Conservation (phyloP, 805 yeast species). For the Candida saitoana region DNA sequence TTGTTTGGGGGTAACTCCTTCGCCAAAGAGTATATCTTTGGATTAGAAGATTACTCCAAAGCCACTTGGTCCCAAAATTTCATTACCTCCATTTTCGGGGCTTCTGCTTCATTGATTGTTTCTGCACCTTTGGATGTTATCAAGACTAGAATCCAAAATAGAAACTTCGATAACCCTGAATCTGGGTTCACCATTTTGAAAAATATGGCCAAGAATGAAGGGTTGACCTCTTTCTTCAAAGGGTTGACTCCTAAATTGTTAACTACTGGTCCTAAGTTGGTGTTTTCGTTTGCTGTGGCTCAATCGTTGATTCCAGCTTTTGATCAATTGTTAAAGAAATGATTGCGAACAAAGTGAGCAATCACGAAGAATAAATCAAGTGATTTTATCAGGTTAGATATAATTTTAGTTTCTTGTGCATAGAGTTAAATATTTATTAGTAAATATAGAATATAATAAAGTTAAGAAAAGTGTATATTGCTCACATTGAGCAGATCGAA, state of each 20-base stretch:
- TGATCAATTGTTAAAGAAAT: conserved; percentile 57
- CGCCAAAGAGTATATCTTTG: conserved; percentile 93
- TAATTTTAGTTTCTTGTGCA: neutral
- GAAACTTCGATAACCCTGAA: conserved; percentile 92
- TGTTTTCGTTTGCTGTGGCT: conserved; percentile 96
- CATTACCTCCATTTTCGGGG: conserved; percentile 91
- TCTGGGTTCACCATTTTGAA: conserved; percentile 88
- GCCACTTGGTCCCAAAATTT: conserved; percentile 97
- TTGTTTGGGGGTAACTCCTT: conserved; percentile 98
- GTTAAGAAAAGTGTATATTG: too few species aligned
- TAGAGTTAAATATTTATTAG: too few species aligned
- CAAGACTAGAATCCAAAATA: conserved; percentile 97
- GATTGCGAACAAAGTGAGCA: too few species aligned
- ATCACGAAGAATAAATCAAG: too few species aligned
- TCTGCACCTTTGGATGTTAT: conserved; percentile 97
- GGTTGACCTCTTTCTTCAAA: conserved; percentile 85
- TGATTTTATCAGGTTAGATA: too few species aligned
- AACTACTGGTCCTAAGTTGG: conserved; percentile 97
- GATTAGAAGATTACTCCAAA: conserved; percentile 75
- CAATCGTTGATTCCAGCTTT: conserved; percentile 96
- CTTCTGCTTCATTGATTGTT: conserved; percentile 92
- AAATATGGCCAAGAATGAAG: conserved; percentile 91
- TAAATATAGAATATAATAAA: too few species aligned
- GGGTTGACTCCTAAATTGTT: conserved; percentile 94
- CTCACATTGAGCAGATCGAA: too few species aligned